Evolutionary conservation across 208 protist species (phyloP).

Genomic region (Phytomonas francai): DNA sequence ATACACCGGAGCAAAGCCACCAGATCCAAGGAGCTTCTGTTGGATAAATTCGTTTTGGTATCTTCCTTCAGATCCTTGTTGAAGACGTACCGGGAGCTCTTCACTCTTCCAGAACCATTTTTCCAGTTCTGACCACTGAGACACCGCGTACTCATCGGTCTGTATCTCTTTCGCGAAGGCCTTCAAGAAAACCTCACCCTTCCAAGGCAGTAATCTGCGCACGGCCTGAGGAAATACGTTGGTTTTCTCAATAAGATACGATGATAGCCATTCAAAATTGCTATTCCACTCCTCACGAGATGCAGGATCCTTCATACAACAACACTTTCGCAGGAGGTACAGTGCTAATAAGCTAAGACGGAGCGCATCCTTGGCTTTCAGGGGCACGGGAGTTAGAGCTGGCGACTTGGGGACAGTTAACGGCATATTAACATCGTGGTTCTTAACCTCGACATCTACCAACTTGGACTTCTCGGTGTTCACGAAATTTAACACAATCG

Average conservation of each 20-base stretch:
- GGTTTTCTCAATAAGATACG: constrained; percentile 45
- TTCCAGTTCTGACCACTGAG: constrained; percentile 25
- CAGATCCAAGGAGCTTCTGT: constrained; percentile 60
- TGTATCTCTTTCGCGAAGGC: constrained; percentile 34
- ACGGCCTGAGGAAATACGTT: constrained; percentile 42
- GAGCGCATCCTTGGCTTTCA: constrained; percentile 51
- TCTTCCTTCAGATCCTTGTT: constrained; percentile 43
- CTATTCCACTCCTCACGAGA: constrained; percentile 61
- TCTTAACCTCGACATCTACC: neutral
- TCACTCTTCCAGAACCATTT: constrained; percentile 78
- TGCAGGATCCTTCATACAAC: constrained; percentile 65
- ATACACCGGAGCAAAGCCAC: constrained; percentile 79
- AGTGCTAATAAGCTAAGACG: constrained; percentile 56
- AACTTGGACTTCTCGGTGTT: constrained; percentile 13
- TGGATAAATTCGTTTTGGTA: constrained; percentile 81
- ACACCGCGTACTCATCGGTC: constrained; percentile 16
- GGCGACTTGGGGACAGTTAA: constrained; percentile 17
- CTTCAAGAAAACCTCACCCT: constrained; percentile 28
- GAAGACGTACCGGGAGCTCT: constrained; percentile 31
- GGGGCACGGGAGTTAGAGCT: constrained; percentile 38
- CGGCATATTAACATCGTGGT: neutral
- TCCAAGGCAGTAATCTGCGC: constrained; percentile 51
- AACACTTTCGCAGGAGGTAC: constrained; percentile 73
- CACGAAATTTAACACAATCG: constrained; percentile 37
- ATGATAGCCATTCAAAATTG: constrained; percentile 51